Percentiles rank a stretch among this genome's conserved stretches.
Conservation (phyloP, 108 stramenopile genomes). For the Pseudonitzschia multiseries region DNA sequence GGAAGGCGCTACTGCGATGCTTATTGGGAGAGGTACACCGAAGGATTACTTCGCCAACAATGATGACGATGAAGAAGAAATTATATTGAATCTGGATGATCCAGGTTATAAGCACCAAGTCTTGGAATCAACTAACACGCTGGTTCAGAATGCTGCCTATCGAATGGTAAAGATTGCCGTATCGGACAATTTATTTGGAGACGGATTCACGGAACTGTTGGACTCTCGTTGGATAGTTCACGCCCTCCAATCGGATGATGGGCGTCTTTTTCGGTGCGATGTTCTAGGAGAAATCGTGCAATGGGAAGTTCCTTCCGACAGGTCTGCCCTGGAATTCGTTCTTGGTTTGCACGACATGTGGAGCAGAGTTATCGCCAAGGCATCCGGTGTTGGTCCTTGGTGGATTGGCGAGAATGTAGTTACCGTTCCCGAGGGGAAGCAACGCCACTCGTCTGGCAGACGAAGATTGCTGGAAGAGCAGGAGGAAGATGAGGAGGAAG, state of each 20-base stretch:
- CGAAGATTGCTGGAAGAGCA: conserved; percentile 23
- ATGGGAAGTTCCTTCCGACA: conserved; percentile 65
- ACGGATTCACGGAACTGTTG: conserved; percentile 43
- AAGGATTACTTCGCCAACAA: conserved; percentile 25
- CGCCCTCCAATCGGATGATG: conserved; percentile 60
- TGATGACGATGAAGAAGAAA: conserved; percentile 21
- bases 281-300: conserved; percentile 71
- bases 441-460: background rate
- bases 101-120: conserved; percentile 13
- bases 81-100: conserved; percentile 6
- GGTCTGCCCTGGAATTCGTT: conserved; percentile 68
- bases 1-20: conserved; percentile 55
- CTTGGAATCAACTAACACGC: conserved; percentile 15
- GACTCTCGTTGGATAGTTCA: conserved; percentile 82
- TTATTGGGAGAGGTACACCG: conserved; percentile 44
- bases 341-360: conserved; percentile 80
- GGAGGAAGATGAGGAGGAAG: conserved; percentile 10
- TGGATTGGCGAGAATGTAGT: conserved; percentile 51
- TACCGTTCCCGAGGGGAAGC: conserved; percentile 36
- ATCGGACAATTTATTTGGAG: conserved; percentile 58
- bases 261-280: conserved; percentile 76
- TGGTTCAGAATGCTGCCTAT: conserved; percentile 51
- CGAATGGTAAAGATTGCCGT: conserved; percentile 68
- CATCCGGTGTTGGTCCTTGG: conserved; percentile 41
- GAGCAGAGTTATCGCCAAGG: conserved; percentile 59